Percentiles rank a stretch among this genome's conserved stretches.
These are phyloP conservation scores for Elongisporangium prolatum DNA, from an alignment of 352 stramenopile species.

Conservation along the genomic window DNA sequence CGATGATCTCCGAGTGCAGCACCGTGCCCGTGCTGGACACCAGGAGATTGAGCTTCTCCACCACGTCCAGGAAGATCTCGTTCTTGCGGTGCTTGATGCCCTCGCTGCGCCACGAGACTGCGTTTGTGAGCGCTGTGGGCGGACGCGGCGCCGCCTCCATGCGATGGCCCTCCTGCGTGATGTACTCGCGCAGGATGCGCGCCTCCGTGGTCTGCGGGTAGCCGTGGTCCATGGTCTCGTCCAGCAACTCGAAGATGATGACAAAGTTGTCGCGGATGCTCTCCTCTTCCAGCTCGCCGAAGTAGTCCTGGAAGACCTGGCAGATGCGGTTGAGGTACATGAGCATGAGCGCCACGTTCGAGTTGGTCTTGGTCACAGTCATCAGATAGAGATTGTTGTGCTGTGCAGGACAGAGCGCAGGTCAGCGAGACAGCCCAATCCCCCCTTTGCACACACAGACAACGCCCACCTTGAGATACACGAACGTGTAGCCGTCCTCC, in stretches of 20 bases:
- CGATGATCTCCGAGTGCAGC: constrained; percentile 97
- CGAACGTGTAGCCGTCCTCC: constrained; percentile 90
- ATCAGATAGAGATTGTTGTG: constrained; percentile 99
- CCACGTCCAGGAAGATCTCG: constrained; percentile 99
- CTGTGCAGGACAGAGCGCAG: constrained; percentile 23
- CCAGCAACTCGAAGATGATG: constrained; percentile 99
- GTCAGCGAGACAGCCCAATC: background rate
- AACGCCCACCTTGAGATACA: constrained; percentile 88
- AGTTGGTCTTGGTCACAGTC: constrained; percentile 98
- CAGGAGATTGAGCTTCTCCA: constrained; percentile 97
- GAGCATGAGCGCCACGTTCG: constrained; percentile 96
- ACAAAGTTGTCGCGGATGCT: constrained; percentile 99
- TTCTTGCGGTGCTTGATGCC: constrained; percentile 99
- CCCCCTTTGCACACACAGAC: background rate
- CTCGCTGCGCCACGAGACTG: constrained; percentile 98
- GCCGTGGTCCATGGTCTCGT: constrained; percentile 99
- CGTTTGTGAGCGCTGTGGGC: constrained; percentile 96
- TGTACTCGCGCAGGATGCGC: constrained; percentile 92
- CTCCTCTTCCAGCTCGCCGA: constrained; percentile 98
- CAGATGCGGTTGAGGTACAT: constrained; percentile 92
- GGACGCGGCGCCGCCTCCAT: constrained; percentile 91
- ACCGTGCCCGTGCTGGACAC: constrained; percentile 97
- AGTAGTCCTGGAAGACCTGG: constrained; percentile 99
- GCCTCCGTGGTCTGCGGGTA: constrained; percentile 95
- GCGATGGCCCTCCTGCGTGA: constrained; percentile 96